Evolutionary conservation across 768 basidiomycete species (phyloP).

Genomic region (Boletus eberwhitei): DNA sequence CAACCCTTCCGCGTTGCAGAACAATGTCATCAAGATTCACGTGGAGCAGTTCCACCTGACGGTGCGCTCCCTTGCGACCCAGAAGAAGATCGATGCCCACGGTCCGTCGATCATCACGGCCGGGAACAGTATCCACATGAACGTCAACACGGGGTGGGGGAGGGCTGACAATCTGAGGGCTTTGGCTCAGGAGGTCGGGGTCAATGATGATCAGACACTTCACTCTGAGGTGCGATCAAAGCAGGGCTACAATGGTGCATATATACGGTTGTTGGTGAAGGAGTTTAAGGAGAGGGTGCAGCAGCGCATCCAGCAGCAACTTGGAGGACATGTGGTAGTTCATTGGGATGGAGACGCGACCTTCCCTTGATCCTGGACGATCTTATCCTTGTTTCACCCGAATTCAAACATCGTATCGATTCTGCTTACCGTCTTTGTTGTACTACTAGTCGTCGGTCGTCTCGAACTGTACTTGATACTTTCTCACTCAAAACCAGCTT

Average conservation of each 20-base stretch:
- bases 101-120: conserved; percentile 5
- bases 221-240: background rate
- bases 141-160: conserved; percentile 8
- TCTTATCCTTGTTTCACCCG: background rate
- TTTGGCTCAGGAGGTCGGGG: conserved; percentile 2
- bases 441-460: background rate
- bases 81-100: background rate
- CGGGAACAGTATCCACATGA: conserved; percentile 6
- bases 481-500: background rate
- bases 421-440: background rate
- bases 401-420: background rate
- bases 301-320: background rate
- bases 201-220: background rate
- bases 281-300: background rate
- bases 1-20: background rate
- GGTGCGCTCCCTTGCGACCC: background rate
- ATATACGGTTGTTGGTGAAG: background rate
- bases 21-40: background rate
- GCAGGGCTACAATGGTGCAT: conserved; percentile 4
- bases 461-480: background rate
- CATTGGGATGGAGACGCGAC: conserved; percentile 10
- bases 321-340: conserved; percentile 1
- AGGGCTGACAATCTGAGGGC: background rate
- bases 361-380: conserved; percentile 6
- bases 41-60: conserved; percentile 1